Percentiles rank a stretch among this genome's conserved stretches.
These are phyloP conservation scores for Flaveria brownii DNA, from an alignment of 129 eudicot species.

Conservation along the genomic window DNA sequence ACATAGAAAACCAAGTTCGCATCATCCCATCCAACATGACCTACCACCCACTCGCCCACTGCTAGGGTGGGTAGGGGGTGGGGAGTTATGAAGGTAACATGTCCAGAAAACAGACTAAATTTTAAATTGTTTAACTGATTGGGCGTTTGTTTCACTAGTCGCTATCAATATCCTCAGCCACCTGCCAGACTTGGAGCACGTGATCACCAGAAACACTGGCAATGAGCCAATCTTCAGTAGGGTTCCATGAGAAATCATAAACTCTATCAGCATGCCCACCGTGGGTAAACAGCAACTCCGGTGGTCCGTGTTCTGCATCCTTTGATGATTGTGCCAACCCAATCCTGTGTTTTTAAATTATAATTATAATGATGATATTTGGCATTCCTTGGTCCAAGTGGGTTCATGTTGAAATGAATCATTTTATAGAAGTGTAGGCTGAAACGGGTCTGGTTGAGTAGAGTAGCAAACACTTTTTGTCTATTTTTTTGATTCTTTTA, in stretches of 20 bases:
- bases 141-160: background rate
- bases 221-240: slow-evolving; percentile 86
- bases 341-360: slow-evolving; percentile 42
- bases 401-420: background rate
- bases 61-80: too few relatives aligned
- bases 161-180: slow-evolving; percentile 68
- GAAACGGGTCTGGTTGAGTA: background rate
- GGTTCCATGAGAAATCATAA: slow-evolving; percentile 94
- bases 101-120: background rate
- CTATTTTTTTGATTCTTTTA: background rate
- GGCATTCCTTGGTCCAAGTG: background rate
- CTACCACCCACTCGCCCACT: too few relatives aligned
- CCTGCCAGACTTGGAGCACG: slow-evolving; percentile 82
- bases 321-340: slow-evolving; percentile 70
- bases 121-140: background rate
- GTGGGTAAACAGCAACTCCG: slow-evolving; percentile 82
- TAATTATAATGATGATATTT: background rate
- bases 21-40: too few relatives aligned
- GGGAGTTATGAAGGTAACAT: background rate
- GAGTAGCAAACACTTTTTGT: background rate
- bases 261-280: slow-evolving; percentile 95
- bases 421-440: background rate
- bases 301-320: slow-evolving; percentile 93
- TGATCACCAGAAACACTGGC: slow-evolving; percentile 74
- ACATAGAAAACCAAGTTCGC: too few relatives aligned